Base-by-base conservation (phyloP, 371 early-diverging fungal genomes). In the Rhizopus sp. region DNA sequence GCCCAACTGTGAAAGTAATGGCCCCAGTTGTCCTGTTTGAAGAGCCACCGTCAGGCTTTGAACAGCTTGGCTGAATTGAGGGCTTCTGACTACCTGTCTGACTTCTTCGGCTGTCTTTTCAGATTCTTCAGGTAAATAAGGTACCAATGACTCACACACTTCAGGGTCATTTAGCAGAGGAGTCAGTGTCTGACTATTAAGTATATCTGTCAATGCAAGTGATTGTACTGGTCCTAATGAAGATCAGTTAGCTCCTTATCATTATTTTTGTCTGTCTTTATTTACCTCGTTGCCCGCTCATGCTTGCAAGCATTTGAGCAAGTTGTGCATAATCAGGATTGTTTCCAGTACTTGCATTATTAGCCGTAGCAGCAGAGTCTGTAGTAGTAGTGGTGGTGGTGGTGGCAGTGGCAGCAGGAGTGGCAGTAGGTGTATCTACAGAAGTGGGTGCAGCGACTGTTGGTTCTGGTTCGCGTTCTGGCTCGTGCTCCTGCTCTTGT, bases 11-110 rank as follows among this genome's bases (percentile, higher is more conserved):
- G 72, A 62, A 54, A 88, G 72, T 33, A 89, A 64, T 5, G 88
- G 83, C 0, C 84, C 85, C 29, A 89, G 64, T 67, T 89, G 88
- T 0, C 90, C 90, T 3, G 86, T 78, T 42, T 85, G 81, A 16
- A 89, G 69, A 29, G 86, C 84, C 16, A 77, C 75, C 51, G 83
- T 80, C 45, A 89, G 60, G 3, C 84, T 78, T 15, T 75, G 77
- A 35, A 89, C 66, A 13, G 88, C 77, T 73, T 88, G 87, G 31
- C 72, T 79, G 71, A 89, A 89, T 64, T 88, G 89, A 33, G 89
- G 85, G 37, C 87, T 85, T 35, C 72, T 64, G 0, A 89, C 69
- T 9, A 87, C 75, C 32, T 77, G 77, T 29, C 78, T 75, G 9
- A 89, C 68, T 41, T 83, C 77, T 33, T 80, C 83, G 3, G 67